phyloP scores from a whole-genome alignment of 129 eudicot species.

The Cynara cardunculus region DNA sequence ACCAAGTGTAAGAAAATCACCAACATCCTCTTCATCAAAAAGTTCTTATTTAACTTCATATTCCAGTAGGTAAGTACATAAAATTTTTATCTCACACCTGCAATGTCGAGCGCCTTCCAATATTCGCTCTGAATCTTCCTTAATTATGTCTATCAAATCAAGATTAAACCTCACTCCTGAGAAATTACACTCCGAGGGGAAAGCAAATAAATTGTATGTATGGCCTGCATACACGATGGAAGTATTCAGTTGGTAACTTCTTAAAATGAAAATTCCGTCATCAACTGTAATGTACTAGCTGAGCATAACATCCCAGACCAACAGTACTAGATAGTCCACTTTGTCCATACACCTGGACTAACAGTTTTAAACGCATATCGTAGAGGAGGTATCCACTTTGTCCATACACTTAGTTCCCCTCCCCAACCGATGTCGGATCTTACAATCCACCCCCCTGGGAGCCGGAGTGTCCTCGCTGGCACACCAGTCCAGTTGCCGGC shows the following conservation, averaged over 20 bases:
- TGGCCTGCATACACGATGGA: slow-evolving; percentile 40
- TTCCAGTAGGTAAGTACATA: neutral
- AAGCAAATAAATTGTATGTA: slow-evolving; percentile 77
- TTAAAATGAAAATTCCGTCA: neutral
- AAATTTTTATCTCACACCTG: slow-evolving; percentile 37
- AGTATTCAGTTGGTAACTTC: neutral
- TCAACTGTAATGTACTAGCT: neutral
- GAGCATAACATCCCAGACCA: no score
- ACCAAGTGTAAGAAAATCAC: neutral
- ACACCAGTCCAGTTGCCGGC: no score
- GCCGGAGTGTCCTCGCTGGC: no score
- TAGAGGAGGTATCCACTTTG: no score
- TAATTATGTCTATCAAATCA: slow-evolving; percentile 56
- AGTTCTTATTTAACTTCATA: neutral
- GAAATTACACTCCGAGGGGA: slow-evolving; percentile 96
- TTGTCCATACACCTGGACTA: no score
- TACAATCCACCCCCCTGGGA: no score
- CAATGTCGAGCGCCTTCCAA: slow-evolving; percentile 42
- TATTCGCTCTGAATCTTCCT: slow-evolving; percentile 49
- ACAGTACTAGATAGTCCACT: no score
- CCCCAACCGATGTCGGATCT: no score
- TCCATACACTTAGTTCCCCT: no score
- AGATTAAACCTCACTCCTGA: slow-evolving; percentile 88
- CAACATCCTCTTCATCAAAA: slow-evolving; percentile 9
- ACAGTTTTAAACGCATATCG: no score